Evolutionary conservation across 169 alveolate genomes (phyloP).

Genomic region (Eimeria falciformis): DNA sequence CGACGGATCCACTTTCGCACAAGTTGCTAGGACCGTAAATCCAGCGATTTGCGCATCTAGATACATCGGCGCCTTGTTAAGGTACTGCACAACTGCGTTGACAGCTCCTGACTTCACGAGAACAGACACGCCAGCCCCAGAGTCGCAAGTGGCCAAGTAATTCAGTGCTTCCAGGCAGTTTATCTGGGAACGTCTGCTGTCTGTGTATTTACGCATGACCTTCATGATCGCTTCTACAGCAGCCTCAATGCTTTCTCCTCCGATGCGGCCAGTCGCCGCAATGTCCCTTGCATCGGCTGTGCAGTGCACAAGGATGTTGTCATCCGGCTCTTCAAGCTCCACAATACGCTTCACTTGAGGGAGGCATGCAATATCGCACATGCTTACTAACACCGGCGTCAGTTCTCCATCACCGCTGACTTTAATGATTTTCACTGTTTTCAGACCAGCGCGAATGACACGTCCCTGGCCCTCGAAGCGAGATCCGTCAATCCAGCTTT

Average conservation of each 20-base stretch:
- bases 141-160: slow-evolving; percentile 85
- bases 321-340: slow-evolving; percentile 90
- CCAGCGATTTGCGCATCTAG: slow-evolving; percentile 90
- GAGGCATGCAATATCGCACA: slow-evolving; percentile 86
- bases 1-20: slow-evolving; percentile 85
- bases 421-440: slow-evolving; percentile 84
- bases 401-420: slow-evolving; percentile 79
- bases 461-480: slow-evolving; percentile 87
- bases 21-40: slow-evolving; percentile 84
- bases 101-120: slow-evolving; percentile 85
- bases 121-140: slow-evolving; percentile 83
- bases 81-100: slow-evolving; percentile 86
- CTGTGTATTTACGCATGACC: slow-evolving; percentile 90
- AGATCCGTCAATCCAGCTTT: slow-evolving; percentile 88
- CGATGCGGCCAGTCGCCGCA: slow-evolving; percentile 84
- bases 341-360: slow-evolving; percentile 87
- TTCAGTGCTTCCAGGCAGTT: slow-evolving; percentile 87
- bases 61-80: slow-evolving; percentile 90
- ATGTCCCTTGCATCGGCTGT: slow-evolving; percentile 85
- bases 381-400: slow-evolving; percentile 78
- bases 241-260: slow-evolving; percentile 80
- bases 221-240: slow-evolving; percentile 86
- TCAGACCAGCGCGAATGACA: slow-evolving; percentile 88
- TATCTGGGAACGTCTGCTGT: slow-evolving; percentile 89
- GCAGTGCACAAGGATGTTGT: slow-evolving; percentile 88